Conservation (phyloP, 176 grass and related monocot genomes). For the Triticum aestivum region IWGSC_CS_RefSeq_v2.1 NC_057802.1:6860370-6860869, state of each 20-base stretch:
- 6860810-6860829: neutral
- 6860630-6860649: neutral
- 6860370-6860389: neutral
- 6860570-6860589: neutral
- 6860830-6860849: neutral
- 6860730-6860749: neutral
- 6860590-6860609: neutral
- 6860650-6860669: neutral
- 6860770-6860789: neutral
- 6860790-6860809: neutral
- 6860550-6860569: neutral
- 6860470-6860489: neutral
- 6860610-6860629: neutral
- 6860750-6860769: neutral
- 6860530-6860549: neutral
- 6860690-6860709: neutral
- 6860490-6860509: neutral
- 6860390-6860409: neutral
- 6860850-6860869: neutral
- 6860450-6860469: neutral
- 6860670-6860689: neutral
- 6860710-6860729: neutral
- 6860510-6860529: neutral
- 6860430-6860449: neutral
- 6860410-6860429: neutral